These are phyloP conservation scores for Beauveria sp. DNA, from an alignment of 2,329 filamentous ascomycete species.

Conservation along the genomic window DNA sequence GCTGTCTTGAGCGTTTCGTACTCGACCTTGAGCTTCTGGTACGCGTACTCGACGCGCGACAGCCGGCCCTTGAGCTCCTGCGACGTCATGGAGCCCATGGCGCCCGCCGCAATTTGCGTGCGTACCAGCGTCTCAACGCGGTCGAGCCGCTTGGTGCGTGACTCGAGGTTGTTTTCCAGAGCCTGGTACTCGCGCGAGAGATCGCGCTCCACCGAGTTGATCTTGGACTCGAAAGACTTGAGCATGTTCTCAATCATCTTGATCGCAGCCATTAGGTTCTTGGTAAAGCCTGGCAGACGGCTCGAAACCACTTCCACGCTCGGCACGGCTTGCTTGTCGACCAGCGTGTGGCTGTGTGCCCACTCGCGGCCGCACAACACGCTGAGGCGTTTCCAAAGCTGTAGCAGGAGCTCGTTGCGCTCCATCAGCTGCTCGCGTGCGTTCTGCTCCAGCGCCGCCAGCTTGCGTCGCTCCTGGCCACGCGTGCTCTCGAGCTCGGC, in stretches of 20 bases:
- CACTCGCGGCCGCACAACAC: constrained; percentile 84
- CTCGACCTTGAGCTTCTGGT: constrained; percentile 56
- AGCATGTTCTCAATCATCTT: constrained; percentile 81
- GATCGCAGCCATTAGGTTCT: constrained; percentile 79
- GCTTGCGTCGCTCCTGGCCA: constrained; percentile 68
- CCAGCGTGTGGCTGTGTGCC: constrained; percentile 80
- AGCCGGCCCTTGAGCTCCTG: constrained; percentile 39
- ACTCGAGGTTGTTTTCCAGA: constrained; percentile 72
- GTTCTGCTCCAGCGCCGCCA: constrained; percentile 66
- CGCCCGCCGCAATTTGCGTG: constrained; percentile 49
- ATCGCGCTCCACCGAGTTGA: constrained; percentile 80
- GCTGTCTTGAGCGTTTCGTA: constrained; percentile 62
- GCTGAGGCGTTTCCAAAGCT: constrained; percentile 85
- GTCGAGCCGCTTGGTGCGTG: constrained; percentile 77
- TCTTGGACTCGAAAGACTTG: constrained; percentile 67
- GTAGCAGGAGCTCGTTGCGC: constrained; percentile 78
- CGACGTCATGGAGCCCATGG: constrained; percentile 37
- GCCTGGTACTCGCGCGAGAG: constrained; percentile 86
- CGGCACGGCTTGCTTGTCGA: constrained; percentile 76
- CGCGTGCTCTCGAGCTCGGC: constrained; percentile 77
- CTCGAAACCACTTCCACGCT: constrained; percentile 79
- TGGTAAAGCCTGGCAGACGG: constrained; percentile 80
- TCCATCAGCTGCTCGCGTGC: constrained; percentile 84
- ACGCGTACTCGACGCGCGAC: constrained; percentile 50
- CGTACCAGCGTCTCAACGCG: constrained; percentile 73